Conservation (phyloP, 257 asterid species). For the Nicotiana tomentosiformis region DNA sequence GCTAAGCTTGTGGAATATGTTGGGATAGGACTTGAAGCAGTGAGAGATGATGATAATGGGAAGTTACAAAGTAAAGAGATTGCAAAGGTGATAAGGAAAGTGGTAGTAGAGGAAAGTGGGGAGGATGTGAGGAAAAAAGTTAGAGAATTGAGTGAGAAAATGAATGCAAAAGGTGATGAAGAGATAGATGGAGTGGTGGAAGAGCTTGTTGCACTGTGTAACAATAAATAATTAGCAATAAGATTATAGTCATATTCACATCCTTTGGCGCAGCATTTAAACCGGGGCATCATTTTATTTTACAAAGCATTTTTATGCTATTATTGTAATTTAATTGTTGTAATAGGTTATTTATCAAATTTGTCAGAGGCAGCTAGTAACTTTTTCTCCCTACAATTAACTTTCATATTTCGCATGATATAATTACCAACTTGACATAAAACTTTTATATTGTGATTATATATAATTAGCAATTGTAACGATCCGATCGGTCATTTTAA, state of each 20-base stretch:
- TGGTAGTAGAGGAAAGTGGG: constrained; percentile 22
- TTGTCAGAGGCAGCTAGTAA: not conserved
- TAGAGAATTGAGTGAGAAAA: constrained; percentile 20
- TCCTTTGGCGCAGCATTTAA: too few species aligned
- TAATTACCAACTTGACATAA: too few species aligned
- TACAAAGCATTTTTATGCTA: not conserved
- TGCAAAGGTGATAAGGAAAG: constrained; percentile 10
- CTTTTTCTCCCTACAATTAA: too few species aligned
- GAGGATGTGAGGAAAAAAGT: constrained; percentile 16
- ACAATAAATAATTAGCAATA: not conserved
- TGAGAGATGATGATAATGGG: constrained; percentile 24
- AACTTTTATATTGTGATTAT: too few species aligned
- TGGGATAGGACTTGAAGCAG: constrained; percentile 19
- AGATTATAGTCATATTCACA: not conserved
- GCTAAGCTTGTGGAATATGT: constrained; percentile 5
- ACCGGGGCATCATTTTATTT: too few species aligned
- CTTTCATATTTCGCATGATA: too few species aligned
- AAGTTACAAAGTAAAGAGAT: constrained; percentile 17
- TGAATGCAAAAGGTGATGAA: constrained; percentile 27
- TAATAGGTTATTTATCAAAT: not conserved
- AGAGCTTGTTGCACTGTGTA: constrained; percentile 26
- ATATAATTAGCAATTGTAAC: too few species aligned
- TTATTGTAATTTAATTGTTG: not conserved
- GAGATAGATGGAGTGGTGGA: constrained; percentile 36
- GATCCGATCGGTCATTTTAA: too few species aligned